These are phyloP conservation scores for Colletotrichum graminicola DNA, from an alignment of 2,329 filamentous ascomycete genomes.

Conservation along the genomic window DNA sequence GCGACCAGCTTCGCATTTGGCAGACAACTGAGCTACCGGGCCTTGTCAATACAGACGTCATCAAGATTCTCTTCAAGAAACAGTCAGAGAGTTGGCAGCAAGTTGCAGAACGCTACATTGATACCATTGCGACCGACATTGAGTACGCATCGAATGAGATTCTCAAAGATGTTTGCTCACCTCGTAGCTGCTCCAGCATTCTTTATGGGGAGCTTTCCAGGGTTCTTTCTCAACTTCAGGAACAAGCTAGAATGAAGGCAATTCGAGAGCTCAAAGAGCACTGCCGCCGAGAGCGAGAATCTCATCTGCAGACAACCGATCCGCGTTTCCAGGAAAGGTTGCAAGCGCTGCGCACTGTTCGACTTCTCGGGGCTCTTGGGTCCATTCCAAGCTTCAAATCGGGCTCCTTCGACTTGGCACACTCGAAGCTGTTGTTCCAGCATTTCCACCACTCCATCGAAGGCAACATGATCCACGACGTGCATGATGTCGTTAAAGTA, in stretches of 20 bases:
- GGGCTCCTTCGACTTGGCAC: neutral
- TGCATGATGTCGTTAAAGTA: constrained; percentile 53
- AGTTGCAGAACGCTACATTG: constrained; percentile 47
- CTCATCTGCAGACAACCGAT: constrained; percentile 45
- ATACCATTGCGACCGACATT: constrained; percentile 41
- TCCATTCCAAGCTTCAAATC: neutral
- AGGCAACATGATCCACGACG: constrained; percentile 50
- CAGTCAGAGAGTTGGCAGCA: constrained; percentile 51
- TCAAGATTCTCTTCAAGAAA: constrained; percentile 47
- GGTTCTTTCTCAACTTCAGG: constrained; percentile 12
- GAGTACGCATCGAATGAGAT: constrained; percentile 40
- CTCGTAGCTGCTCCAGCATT: constrained; percentile 18
- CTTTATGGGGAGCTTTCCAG: constrained; percentile 41
- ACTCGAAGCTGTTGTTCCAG: constrained; percentile 20
- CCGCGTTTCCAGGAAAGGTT: constrained; percentile 45
- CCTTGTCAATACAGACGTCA: constrained; percentile 50
- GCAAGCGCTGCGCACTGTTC: constrained; percentile 41
- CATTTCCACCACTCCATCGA: constrained; percentile 43
- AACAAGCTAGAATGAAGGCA: constrained; percentile 1
- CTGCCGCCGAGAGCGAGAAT: constrained; percentile 38
- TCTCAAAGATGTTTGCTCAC: constrained; percentile 43
- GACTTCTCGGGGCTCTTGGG: constrained; percentile 43
- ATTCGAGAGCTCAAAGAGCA: constrained; percentile 24
- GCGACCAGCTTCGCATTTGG: constrained; percentile 45
- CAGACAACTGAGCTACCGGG: constrained; percentile 50